Conservation (phyloP, 495 filamentous ascomycete species). For the Tuber umbilicatum region DNA sequence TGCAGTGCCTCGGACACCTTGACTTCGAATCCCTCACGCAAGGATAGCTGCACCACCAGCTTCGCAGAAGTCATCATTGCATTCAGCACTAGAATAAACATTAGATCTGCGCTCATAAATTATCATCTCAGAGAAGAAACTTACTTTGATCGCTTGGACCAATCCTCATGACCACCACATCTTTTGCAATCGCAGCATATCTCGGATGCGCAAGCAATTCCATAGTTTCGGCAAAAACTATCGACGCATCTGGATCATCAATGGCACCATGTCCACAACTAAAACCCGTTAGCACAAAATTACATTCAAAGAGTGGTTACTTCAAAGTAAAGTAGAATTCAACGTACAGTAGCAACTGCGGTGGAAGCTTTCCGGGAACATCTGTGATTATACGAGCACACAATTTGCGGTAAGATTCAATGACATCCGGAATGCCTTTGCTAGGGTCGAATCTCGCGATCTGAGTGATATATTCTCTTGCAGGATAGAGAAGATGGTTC, state of each 20-base stretch:
- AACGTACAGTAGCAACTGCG: constrained; percentile 62
- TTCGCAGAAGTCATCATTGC: constrained; percentile 67
- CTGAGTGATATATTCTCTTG: constrained; percentile 72
- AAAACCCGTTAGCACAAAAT: constrained; percentile 10
- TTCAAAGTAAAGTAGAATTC: neutral
- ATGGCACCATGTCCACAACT: constrained; percentile 70
- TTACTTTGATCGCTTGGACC: constrained; percentile 63
- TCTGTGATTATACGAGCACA: constrained; percentile 52
- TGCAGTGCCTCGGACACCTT: constrained; percentile 85
- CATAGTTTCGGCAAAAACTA: constrained; percentile 67
- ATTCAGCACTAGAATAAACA: constrained; percentile 53
- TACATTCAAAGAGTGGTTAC: neutral
- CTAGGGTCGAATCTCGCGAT: constrained; percentile 81
- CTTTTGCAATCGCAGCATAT: constrained; percentile 49
- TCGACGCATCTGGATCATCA: constrained; percentile 73
- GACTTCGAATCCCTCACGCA: constrained; percentile 80
- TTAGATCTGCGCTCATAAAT: neutral
- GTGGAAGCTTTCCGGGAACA: constrained; percentile 48
- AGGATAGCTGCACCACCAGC: constrained; percentile 72
- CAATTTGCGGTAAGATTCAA: constrained; percentile 72
- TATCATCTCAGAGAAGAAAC: neutral
- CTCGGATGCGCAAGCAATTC: constrained; percentile 54
- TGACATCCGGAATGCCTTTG: constrained; percentile 75
- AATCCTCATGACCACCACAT: constrained; percentile 70
- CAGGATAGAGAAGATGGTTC: constrained; percentile 61